Evolutionary conservation across 1,139 yeast genomes (phyloP).

Genomic region (Yamadazyma aaseri): DNA sequence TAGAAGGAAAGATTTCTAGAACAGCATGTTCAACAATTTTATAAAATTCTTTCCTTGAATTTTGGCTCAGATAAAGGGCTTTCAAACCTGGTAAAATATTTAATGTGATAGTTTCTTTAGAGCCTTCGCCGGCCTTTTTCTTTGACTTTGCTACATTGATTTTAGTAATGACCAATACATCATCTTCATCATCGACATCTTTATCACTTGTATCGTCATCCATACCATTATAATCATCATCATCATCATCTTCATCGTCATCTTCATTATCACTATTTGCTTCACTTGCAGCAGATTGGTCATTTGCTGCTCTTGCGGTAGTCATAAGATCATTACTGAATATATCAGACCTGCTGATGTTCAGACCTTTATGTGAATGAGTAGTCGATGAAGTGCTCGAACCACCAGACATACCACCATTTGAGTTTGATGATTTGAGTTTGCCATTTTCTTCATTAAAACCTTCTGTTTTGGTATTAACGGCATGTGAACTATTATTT

Average conservation of each 20-base stretch:
- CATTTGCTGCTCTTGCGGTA: not conserved
- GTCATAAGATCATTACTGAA: slow-evolving; percentile 3
- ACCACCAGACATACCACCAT: too few species aligned
- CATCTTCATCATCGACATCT: slow-evolving; percentile 13
- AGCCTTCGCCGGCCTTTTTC: slow-evolving; percentile 8
- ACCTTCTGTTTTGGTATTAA: not conserved
- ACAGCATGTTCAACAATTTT: slow-evolving; percentile 29
- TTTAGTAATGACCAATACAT: slow-evolving; percentile 15
- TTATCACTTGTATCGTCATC: slow-evolving; percentile 10
- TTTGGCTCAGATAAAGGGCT: slow-evolving; percentile 19
- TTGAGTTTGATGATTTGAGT: not conserved
- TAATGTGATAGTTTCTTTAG: slow-evolving; percentile 10
- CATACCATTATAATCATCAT: slow-evolving; percentile 14
- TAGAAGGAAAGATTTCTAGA: slow-evolving; percentile 32
- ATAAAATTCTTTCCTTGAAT: slow-evolving; percentile 26
- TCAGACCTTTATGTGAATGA: not conserved
- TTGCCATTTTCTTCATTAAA: not conserved
- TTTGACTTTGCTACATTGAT: slow-evolving; percentile 12
- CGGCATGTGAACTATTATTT: too few species aligned
- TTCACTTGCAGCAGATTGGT: not conserved
- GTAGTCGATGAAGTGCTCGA: slow-evolving; percentile 2
- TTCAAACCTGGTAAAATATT: slow-evolving; percentile 23
- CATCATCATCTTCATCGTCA: slow-evolving; percentile 13
- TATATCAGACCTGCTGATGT: not conserved
- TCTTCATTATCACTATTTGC: slow-evolving; percentile 6